Evolutionary conservation across 2,329 filamentous ascomycete genomes (phyloP), one percentile per base, ranked within the genome.

Genomic region (Alternaria tenuissima): DNA sequence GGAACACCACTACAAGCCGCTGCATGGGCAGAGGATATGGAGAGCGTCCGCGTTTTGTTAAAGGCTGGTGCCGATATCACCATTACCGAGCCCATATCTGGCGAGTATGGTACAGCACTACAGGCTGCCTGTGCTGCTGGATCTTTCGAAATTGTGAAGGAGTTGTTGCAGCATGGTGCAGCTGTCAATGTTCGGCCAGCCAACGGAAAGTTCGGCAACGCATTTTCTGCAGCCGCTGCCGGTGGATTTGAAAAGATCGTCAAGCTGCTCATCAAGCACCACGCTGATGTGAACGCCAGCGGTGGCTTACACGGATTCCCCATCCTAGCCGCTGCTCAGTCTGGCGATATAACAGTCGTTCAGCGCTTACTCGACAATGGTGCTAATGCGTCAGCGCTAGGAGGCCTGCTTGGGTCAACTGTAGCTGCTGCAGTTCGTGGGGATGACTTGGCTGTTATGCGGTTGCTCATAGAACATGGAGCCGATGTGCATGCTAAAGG

Each of bases 1-100:
- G 64, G 66, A n/a, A 68, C 66, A 18, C 54, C 68, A 6, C 16
- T 73, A 1, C 64, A 62, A 28, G 70, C 69, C 16, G 69, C 70
- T 14, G 58, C 66, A 5, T 52, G 59, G 28, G 55, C 57, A 0
- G 60, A 63, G 7, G 58, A 71, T 28, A 61, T 65, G 16, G 59
- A 61, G 22, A 65, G 66, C 5, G 55, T 71, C 3, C 39, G 54
- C 16, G 41, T 69, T 12, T 36, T 69, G 4, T 14, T 66, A 11
- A 55, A 64, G 1, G 63, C 70, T 5, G 61, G 65, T 52, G 67
- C 63, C 12, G 62, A 68, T 24, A 54, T 62, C 7, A 59, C 41
- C 16, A 62, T 59, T 39, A 30, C 57, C 22, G 53, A 66, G 38
- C 42, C 42, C 47, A 24, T 63, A 16, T 53, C 61, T 11, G 70